phyloP scores from a whole-genome alignment of 257 asterid species.

The Apocynum venetum region DNA sequence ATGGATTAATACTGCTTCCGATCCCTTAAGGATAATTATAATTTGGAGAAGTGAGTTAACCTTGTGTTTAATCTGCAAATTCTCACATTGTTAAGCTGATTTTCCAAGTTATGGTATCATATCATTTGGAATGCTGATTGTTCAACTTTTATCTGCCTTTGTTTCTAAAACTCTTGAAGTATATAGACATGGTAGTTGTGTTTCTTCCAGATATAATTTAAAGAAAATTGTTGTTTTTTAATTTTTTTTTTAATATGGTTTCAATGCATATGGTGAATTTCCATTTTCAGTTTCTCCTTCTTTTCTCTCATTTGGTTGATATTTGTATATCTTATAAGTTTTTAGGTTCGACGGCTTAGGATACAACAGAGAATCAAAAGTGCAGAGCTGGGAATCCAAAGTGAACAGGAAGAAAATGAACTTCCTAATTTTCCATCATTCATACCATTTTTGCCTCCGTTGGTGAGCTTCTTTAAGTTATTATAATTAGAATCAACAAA shows the following conservation, averaged over 20 bases:
- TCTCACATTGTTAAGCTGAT: not conserved
- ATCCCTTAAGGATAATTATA: not conserved
- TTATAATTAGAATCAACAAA: not conserved
- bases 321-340: conserved; percentile 15
- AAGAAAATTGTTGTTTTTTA: not conserved
- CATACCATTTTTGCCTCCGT: conserved; percentile 94
- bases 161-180: not conserved
- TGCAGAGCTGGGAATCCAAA: conserved; percentile 69
- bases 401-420: conserved; percentile 70
- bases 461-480: conserved; percentile 42
- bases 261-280: not conserved
- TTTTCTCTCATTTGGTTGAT: conserved; percentile 10
- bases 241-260: not conserved
- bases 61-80: not conserved
- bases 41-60: not conserved
- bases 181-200: not conserved
- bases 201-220: not conserved
- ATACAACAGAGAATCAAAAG: conserved; percentile 74
- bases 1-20: not conserved
- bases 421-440: conserved; percentile 91
- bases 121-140: not conserved
- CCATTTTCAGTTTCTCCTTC: not conserved
- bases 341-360: conserved; percentile 93
- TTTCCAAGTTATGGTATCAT: not conserved
- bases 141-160: not conserved